Base-by-base conservation (phyloP, 2,329 filamentous ascomycete genomes). In the Onygenales sp. region DNA sequence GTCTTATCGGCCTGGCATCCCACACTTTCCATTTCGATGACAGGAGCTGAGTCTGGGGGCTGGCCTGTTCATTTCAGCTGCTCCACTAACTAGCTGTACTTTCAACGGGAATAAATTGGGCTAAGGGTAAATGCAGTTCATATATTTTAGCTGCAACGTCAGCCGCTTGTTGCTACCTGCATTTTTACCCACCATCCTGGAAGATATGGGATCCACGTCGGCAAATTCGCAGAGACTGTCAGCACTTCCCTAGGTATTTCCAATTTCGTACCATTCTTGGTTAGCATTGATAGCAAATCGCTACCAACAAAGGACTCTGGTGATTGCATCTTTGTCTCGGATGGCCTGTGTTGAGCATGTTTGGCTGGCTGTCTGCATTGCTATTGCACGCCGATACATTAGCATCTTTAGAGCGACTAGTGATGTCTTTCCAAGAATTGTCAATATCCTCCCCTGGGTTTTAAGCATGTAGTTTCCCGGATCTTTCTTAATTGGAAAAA, bases 191-290 rank as follows among this genome's bases (percentile, higher is more conserved):
- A 78, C 80, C 2, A 83, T 86, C 58, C 70, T 86, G 11, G 69
- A 75, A 48, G 74, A 79, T 52, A 86, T 89, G 82, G 85, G 86
- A 8, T 89, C 84, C 68, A 79, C 77, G 0, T 72, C 77, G 11
- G 77, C 88, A 56, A 74, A 82, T 54, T 83, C 86, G 0, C 86
- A 90, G 67, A 86, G 85, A 1, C 76, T 90, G 10, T 84, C 84
- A 0, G 84, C 85, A 0, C 85, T 85, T 1, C 84, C 85, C 0
- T 88, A 85, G 17, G 17, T 17, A 2, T 17, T 17, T 17, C 17
- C 17, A 2, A 17, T 66, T 81, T 89, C 60, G 67, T 86, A 13
- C 78, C 84, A 1, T 87, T 85, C 63, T 60, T 86, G 10, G 68
- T 82, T 21, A 85, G 82, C 44, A 5, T 85, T 75, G 64, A 64